Evolutionary conservation across 2,329 filamentous ascomycete genomes (phyloP), one percentile per base, ranked within the genome.

Genomic region (Fusarium pseudocircinatum): DNA sequence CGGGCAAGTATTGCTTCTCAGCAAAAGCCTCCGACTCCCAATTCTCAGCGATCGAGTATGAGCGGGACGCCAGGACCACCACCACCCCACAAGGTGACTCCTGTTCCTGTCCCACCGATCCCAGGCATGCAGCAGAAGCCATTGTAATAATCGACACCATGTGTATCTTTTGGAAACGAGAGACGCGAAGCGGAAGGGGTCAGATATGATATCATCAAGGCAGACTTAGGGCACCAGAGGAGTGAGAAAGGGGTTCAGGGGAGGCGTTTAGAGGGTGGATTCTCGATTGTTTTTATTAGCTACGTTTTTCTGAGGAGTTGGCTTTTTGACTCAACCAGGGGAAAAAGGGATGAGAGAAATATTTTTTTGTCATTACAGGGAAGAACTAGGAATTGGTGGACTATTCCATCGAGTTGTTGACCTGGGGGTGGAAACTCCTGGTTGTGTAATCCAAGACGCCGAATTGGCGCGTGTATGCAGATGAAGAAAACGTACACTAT

Each of bases 51-150:
- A 60, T 75, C 74, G 44, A 78, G 76, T 26, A 60, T 79, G 56
- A 84, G 83, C 53, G 83, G 83, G 16, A 82, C 81, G 9, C 80
- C 81, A n/a, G 77, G 72, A 20, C 60, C 79, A 20, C 79, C 78
- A 52, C 65, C 80, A 40, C 82, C 83, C 7, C 82, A 82, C 40
- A 85, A 84, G 73, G 83, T 85, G 39, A 85, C 84, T 26, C 84
- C 84, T 12, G 84, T 85, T 14, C 84, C 84, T 9, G 79, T 85
- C 30, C 84, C 84, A 8, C 79, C 82, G 22, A 84, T 85, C 52
- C 84, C 84, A 12, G 83, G 82, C 28, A 79, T 81, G 67, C 80
- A 80, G 67, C 78, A 62, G 57, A 79, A 78, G 59, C 73, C 76
- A 40, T 79, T 75, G n/a, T 66, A 70, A 60, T 78, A 68, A 50